These are phyloP conservation scores for Apiospora rasikravindrae DNA, from an alignment of 2,329 filamentous ascomycete genomes.

Conservation along the genomic window DNA sequence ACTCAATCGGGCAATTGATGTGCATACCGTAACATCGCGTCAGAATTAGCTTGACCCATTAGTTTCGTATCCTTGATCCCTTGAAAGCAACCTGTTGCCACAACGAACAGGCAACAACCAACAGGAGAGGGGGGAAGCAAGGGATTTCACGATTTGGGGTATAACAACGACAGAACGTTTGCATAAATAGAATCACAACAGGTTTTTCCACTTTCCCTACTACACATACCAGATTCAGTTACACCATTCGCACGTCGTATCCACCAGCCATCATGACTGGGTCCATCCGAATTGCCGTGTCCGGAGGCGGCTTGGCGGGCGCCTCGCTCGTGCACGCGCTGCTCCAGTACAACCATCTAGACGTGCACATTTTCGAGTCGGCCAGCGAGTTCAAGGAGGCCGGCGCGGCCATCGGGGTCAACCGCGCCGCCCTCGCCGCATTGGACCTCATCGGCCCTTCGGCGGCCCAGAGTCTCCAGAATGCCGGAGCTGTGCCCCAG, in stretches of 20 bases:
- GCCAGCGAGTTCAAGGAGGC: slow-evolving; percentile 25
- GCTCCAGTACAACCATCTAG: slow-evolving; percentile 20
- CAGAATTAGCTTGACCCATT: background rate
- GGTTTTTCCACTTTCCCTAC: too few relatives aligned
- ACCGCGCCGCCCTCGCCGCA: slow-evolving; percentile 21
- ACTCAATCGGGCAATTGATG: background rate
- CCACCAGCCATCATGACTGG: background rate
- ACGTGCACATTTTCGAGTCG: slow-evolving; percentile 28
- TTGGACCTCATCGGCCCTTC: slow-evolving; percentile 24
- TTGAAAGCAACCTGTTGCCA: background rate
- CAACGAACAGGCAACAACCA: background rate
- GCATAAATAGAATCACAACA: too few relatives aligned
- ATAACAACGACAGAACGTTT: background rate
- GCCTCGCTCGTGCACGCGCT: slow-evolving; percentile 25
- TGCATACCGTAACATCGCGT: background rate
- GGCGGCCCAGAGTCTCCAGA: slow-evolving; percentile 20
- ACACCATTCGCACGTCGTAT: background rate
- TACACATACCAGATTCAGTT: too few relatives aligned
- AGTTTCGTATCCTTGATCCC: background rate
- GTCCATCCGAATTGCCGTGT: slow-evolving; percentile 21
- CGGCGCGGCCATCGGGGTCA: slow-evolving; percentile 22
- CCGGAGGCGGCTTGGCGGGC: slow-evolving; percentile 24
- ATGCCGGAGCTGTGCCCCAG: slow-evolving; percentile 24
- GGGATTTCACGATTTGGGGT: background rate
- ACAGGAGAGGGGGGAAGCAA: background rate